Evolutionary conservation across 495 filamentous ascomycete species (phyloP), one percentile per base, ranked within the genome.

Genomic region (Cenococcum geophilum): DNA sequence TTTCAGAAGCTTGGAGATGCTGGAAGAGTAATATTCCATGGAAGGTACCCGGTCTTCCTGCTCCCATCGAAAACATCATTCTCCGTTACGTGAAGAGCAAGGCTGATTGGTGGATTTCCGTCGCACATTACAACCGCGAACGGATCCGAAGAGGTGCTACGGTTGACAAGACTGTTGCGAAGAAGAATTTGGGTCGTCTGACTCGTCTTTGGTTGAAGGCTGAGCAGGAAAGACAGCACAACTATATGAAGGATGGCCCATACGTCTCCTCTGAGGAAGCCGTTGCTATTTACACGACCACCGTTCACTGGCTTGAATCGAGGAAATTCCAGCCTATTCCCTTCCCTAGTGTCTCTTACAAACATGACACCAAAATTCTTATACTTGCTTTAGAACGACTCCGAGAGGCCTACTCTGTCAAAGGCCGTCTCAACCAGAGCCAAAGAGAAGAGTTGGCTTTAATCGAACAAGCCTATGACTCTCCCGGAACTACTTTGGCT

Each of bases 11-110:
- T 9, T 99, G 93, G 93, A 81, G 93, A 74, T 99, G 93, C 76
- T 99, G 93, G 93, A 99, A 99, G 87, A 96, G 91, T 80, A 98
- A 98, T 70, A 97, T 98, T 68, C 93, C 93, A 5, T 98, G 93
- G 93, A 98, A 98, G 76, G 93, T 98, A 1, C 93, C 93, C 57
- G 93, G 93, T 32, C 74, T 98, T 54, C 93, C 93, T 43, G 95
- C 95, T 2, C 91, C 93, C 1, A 97, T 98, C 59, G 93, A 98
- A 75, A 97, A 97, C 69, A 95, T 97, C 67, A 97, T 98, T 69
- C 80, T 98, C 60, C 87, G 93, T 62, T 98, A 98, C 66, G 93
- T 98, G 60, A 98, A 98, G 80, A 89, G 89, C 72, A 98, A 98
- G 77, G 95, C 93, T 25, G 93, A 98, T 73, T 98, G 93, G 95